Evolutionary conservation across 78 protist genomes (phyloP), one percentile per base, ranked within the genome.

Genomic region (Blattamonas nauphoetae): DNA sequence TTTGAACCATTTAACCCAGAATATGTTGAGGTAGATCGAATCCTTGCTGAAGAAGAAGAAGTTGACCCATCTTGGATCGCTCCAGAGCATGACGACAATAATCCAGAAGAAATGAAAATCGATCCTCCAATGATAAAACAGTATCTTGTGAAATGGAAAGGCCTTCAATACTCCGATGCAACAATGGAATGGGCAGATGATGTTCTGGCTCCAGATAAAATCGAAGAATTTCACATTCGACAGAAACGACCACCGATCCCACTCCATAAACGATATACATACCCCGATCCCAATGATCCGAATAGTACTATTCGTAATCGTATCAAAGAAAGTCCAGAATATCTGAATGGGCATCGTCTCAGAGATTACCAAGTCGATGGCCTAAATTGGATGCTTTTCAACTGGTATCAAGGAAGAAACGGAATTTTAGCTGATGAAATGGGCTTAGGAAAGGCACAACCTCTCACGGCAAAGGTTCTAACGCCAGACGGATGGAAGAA

Each of bases 371-470:
- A 88, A 41, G 38, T 81, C 45, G 4, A 1, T 2, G 90, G 90
- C 29, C 42, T 88, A 1, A 81, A 88, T n/a, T 88, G 79, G 71
- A 36, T 88, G 55, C 42, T n/a, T 5, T 45, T 46, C 36, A 6
- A 84, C 41, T 81, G 87, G 86, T 1, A 1, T 5, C 35, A 35
- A n/a, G 41, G 44, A 6, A 36, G 85, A 38, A 79, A 42, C 42
- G 90, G 77, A 3, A 79, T 81, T 41, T 11, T 88, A 1, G 63
- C 78, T 1, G 88, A 85, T 3, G 85, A 85, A 64, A 85, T 85
- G 88, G 88, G 88, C 42, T 38, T 85, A 6, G 88, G 88, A 43
- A 85, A 85, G 88, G 35, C 88, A n/a, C n/a, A n/a, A n/a, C n/a
- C n/a, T n/a, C n/a, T n/a, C n/a, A n/a, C n/a, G n/a, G n/a, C n/a